Base-by-base conservation (phyloP, 257 asterid species). In the Scutellaria minor region DNA sequence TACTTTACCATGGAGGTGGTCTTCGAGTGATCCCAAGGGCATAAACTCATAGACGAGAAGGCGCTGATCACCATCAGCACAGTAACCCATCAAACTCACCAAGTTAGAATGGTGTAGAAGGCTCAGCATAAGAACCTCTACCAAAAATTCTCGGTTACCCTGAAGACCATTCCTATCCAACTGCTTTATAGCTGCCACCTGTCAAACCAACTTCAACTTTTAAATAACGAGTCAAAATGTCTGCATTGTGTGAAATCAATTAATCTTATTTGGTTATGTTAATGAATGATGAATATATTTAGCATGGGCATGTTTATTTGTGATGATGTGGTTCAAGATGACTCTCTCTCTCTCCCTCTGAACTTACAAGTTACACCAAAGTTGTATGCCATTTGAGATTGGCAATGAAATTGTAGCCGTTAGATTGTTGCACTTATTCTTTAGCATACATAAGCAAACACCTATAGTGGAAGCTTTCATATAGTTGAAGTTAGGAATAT, bases 1-100 rank as follows among this genome's bases (percentile, higher is more conserved):
- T 31, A 2, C 5, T n/a, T 84, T 95, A 95, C 99, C 98, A 2
- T 82, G 96, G 72, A 95, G 99, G 74, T 95, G 98, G 75, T 95
- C 99, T 85, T 95, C 99, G 65, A 95, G 71, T 64, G 99, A 95
- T 37, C 99, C 98, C 83, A 86, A 76, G n/a, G 99, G 92, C 99
- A 95, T 91, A 79, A 92, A 95, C 68, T 95, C 99, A 57, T 95
- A 95, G 45, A 95, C 99, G 51, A 95, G 97, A 66, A 95, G 98
- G 85, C 99, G 86, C 86, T 95, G 98, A 77, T 95, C 99, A 57
- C 99, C 99, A 40, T 95, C 98, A 73, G 99, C 99, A 75, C 99
- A 95, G 82, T 92, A 95, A 27, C 99, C 99, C 82, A 90, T 80
- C 73, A 95, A 84, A 71, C 77, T 95, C 76, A 95, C 98, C 67